Conservation (phyloP, 2,329 filamentous ascomycete species). For the Claviceps sp. region DNA sequence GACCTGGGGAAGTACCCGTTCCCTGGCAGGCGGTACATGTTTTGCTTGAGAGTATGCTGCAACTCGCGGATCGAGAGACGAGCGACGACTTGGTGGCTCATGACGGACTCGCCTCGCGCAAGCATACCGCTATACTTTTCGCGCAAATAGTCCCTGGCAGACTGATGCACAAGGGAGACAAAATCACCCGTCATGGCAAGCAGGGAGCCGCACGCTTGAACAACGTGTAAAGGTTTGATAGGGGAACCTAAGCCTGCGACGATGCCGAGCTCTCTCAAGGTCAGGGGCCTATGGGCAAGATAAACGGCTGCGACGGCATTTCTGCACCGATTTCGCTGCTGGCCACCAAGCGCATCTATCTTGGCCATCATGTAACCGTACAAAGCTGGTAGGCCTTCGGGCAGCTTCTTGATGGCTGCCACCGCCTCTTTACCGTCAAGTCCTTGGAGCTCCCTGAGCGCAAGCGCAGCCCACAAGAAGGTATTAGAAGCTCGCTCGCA, state of each 20-base stretch:
- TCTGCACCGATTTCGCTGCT: slow-evolving; percentile 3
- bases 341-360: slow-evolving; percentile 1
- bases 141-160: slow-evolving; percentile 27
- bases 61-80: slow-evolving; percentile 18
- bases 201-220: slow-evolving; percentile 23
- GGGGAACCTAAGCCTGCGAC: slow-evolving; percentile 11
- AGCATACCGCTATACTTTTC: slow-evolving; percentile 11
- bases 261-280: slow-evolving; percentile 17
- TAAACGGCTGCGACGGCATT: slow-evolving; percentile 9
- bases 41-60: slow-evolving; percentile 18
- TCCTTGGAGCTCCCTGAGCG: slow-evolving; percentile 5
- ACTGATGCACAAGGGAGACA: slow-evolving; percentile 29
- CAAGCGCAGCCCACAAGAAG: slow-evolving; percentile 9
- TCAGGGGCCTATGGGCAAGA: slow-evolving; percentile 21
- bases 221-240: slow-evolving; percentile 10
- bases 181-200: slow-evolving; percentile 17
- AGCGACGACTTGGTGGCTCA: slow-evolving; percentile 20
- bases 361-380: slow-evolving; percentile 4
- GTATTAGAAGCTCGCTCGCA: slow-evolving; percentile 9
- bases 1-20: slow-evolving; percentile 13
- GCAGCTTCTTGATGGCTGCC: slow-evolving; percentile 4
- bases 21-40: slow-evolving; percentile 21
- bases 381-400: slow-evolving; percentile 3
- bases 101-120: slow-evolving; percentile 14
- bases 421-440: slow-evolving; percentile 5